These are phyloP conservation scores for Phytopythium mirpurense DNA, from an alignment of 352 stramenopile genomes.

Conservation along the genomic window DNA sequence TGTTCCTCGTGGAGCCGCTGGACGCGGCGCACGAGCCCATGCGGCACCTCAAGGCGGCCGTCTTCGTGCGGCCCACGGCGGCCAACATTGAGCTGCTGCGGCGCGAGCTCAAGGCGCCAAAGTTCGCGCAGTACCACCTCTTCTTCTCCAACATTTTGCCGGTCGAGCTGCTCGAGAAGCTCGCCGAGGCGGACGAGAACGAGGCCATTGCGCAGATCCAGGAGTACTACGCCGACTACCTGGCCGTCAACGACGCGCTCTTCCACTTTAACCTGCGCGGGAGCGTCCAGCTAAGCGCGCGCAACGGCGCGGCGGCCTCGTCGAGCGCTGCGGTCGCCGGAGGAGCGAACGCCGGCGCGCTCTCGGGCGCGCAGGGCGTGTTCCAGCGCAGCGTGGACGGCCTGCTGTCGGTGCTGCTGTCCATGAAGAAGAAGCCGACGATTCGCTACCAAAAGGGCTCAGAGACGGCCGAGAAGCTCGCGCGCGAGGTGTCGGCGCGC, in stretches of 20 bases:
- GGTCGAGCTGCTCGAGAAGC: conserved; percentile 90
- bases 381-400: conserved; percentile 94
- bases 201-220: conserved; percentile 95
- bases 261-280: conserved; percentile 94
- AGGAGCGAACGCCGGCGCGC: conserved; percentile 21
- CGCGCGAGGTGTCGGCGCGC: conserved; percentile 89
- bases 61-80: conserved; percentile 92
- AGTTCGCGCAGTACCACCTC: conserved; percentile 98
- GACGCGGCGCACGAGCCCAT: conserved; percentile 82
- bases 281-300: conserved; percentile 46
- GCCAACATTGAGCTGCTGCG: conserved; percentile 90
- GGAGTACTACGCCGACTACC: conserved; percentile 99
- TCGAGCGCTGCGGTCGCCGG: conserved; percentile 36
- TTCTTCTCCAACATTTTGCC: conserved; percentile 98
- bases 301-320: conserved; percentile 20
- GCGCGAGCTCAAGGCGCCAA: conserved; percentile 90
- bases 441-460: conserved; percentile 96
- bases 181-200: conserved; percentile 94
- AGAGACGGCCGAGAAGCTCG: conserved; percentile 91
- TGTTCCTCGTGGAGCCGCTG: conserved; percentile 94
- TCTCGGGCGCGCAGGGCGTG: conserved; percentile 8
- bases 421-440: conserved; percentile 93
- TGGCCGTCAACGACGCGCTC: conserved; percentile 97
- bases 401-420: conserved; percentile 92
- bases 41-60: conserved; percentile 93